These are phyloP conservation scores for Neofusicoccum kwambonambiense DNA, from an alignment of 2,329 filamentous ascomycete species.

Conservation along the genomic window DNA sequence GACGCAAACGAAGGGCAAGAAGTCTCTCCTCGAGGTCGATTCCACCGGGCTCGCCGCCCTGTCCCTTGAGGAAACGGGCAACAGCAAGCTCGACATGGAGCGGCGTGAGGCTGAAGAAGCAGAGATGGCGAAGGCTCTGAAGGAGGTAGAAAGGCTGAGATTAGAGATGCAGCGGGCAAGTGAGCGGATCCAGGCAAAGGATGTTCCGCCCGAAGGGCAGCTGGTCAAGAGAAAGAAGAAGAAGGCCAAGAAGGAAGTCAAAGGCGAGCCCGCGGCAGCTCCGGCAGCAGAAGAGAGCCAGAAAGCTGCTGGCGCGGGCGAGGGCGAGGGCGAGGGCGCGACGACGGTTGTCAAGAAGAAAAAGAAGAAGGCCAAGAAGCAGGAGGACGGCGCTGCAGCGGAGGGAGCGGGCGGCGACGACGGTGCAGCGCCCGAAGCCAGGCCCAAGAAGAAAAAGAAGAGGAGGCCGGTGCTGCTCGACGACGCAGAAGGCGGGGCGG, in stretches of 20 bases:
- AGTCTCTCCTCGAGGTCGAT: conserved; percentile 77
- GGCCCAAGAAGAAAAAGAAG: conserved; percentile 43
- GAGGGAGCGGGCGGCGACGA: conserved; percentile 22
- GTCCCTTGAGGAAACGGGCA: conserved; percentile 59
- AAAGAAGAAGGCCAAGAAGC: conserved; percentile 42
- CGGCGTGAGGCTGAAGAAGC: conserved; percentile 72
- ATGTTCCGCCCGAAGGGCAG: conserved; percentile 64
- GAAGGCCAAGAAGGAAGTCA: conserved; percentile 59
- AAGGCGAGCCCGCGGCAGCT: conserved; percentile 34
- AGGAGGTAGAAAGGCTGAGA: conserved; percentile 80
- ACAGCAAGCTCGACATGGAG: conserved; percentile 57
- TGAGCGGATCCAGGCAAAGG: conserved; percentile 70
- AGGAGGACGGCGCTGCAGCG: conserved; percentile 19
- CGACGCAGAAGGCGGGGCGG: not conserved
- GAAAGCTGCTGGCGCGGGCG: conserved; percentile 11
- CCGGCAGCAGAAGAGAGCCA: conserved; percentile 20
- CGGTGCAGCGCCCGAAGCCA: conserved; percentile 20
- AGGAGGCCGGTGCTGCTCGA: conserved; percentile 31
- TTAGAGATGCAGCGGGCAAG: conserved; percentile 86
- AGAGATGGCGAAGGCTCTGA: conserved; percentile 85
- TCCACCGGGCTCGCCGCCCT: conserved; percentile 77
- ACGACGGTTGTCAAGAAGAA: conserved; percentile 32
- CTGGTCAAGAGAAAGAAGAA: conserved; percentile 62
- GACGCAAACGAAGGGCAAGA: conserved; percentile 48
- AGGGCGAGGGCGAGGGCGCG: conserved; percentile 16